A percentile compares a stretch with the other conserved stretches of the same genome.
These are phyloP conservation scores for Pseudohalonectria lignicola DNA, from an alignment of 2,329 filamentous ascomycete species.

Conservation along the genomic window DNA sequence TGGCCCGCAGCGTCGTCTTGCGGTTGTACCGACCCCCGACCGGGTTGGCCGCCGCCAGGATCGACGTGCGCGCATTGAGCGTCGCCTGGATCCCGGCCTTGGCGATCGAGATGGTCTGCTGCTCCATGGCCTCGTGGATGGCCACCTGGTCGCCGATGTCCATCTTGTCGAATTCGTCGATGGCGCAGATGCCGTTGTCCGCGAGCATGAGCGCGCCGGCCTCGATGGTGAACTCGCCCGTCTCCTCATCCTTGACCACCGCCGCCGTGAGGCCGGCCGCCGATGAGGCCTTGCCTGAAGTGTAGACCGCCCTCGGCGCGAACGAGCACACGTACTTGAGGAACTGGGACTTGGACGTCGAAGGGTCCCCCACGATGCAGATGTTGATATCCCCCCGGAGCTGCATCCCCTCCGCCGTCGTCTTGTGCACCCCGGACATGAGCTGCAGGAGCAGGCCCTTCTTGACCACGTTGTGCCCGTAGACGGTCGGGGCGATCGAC, in stretches of 20 bases:
- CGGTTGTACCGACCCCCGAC: conserved; percentile 95
- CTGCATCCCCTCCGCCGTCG: conserved; percentile 87
- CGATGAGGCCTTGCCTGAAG: conserved; percentile 93
- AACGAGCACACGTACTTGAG: conserved; percentile 97
- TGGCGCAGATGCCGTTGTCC: conserved; percentile 93
- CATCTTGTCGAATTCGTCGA: conserved; percentile 99
- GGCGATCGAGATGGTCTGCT: conserved; percentile 97
- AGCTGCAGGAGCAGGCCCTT: conserved; percentile 90
- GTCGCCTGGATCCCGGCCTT: conserved; percentile 98
- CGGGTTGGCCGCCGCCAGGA: conserved; percentile 91
- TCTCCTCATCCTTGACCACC: conserved; percentile 96
- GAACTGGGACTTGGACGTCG: conserved; percentile 95
- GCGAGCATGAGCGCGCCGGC: conserved; percentile 96
- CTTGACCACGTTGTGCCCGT: conserved; percentile 94
- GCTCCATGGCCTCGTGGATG: conserved; percentile 99
- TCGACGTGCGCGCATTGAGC: conserved; percentile 87
- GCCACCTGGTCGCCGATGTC: conserved; percentile 94
- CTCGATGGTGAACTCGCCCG: conserved; percentile 97
- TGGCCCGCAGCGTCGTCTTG: conserved; percentile 83
- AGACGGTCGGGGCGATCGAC: conserved; percentile 92
- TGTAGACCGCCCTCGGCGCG: conserved; percentile 93
- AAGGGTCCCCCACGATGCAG: conserved; percentile 94
- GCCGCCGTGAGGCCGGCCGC: conserved; percentile 95
- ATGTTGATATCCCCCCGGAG: conserved; percentile 97
- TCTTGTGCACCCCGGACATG: conserved; percentile 90